Percentiles rank a stretch among this genome's conserved stretches.
Conservation (phyloP, 2,329 filamentous ascomycete genomes). For the Didymella pomorum region DNA sequence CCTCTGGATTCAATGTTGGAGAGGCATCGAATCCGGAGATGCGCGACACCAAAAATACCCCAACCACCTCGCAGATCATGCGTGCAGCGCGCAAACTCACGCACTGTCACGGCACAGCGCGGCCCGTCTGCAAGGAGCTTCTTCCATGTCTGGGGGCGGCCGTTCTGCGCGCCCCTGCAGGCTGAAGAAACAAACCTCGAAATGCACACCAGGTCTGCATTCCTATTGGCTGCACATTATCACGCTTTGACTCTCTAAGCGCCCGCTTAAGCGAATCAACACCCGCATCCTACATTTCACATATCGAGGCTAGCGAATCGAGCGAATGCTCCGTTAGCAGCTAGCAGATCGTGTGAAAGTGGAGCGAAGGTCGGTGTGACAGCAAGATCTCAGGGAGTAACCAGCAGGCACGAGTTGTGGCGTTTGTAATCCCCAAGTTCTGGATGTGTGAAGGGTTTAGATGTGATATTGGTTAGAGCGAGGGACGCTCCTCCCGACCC, state of each 20-base stretch:
- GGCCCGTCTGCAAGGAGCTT: constrained; percentile 17
- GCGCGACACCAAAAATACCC: constrained; percentile 10
- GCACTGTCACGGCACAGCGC: constrained; percentile 23
- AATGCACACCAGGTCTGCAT: background rate
- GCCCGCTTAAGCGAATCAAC: constrained; percentile 16
- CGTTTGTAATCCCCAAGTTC: no score
- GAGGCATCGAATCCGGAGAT: constrained; percentile 5
- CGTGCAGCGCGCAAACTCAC: constrained; percentile 3
- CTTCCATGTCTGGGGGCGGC: constrained; percentile 1
- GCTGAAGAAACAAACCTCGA: background rate
- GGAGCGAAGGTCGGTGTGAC: constrained; percentile 15
- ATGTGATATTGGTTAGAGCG: background rate
- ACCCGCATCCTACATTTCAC: background rate
- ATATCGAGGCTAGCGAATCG: constrained; percentile 5
- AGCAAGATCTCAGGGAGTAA: constrained; percentile 1
- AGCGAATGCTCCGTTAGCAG: background rate
- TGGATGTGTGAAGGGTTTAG: background rate
- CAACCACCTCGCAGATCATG: constrained; percentile 16
- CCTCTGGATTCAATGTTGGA: no score
- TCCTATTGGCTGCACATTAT: constrained; percentile 11
- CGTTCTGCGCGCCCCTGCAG: constrained; percentile 13
- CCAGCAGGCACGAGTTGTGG: background rate
- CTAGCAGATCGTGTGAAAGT: background rate
- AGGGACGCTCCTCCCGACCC: constrained; percentile 1
- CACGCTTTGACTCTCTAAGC: constrained; percentile 12